Percentiles rank a stretch among this genome's conserved stretches.
Conservation (phyloP, 441 rosid species). For the Populus hybrid region DNA sequence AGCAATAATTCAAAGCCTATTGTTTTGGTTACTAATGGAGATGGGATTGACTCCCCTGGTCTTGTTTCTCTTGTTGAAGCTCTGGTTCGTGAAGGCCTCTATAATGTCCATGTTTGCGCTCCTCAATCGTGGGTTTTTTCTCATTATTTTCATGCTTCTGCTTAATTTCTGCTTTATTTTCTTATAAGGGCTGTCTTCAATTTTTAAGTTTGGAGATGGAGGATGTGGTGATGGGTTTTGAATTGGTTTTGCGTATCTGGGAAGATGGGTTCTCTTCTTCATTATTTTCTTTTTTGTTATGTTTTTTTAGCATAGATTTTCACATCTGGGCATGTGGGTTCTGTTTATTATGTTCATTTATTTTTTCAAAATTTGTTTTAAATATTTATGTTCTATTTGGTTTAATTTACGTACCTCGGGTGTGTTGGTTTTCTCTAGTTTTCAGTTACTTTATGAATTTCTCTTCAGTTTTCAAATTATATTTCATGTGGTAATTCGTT, state of each 20-base stretch:
- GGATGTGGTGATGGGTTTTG: neutral
- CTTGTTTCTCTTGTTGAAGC: constrained; percentile 84
- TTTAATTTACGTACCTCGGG: neutral
- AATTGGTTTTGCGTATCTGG: neutral
- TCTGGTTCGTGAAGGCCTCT: constrained; percentile 67
- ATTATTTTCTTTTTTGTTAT: neutral
- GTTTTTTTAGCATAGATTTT: neutral
- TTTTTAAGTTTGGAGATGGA: neutral
- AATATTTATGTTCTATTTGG: neutral
- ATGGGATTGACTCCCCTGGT: constrained; percentile 94
- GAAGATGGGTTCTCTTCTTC: constrained; percentile 11
- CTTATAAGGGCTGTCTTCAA: neutral
- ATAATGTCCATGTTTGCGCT: constrained; percentile 89
- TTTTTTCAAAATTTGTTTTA: neutral
- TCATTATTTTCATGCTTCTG: constrained; percentile 2
- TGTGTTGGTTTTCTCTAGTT: neutral
- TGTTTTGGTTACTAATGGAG: constrained; percentile 78
- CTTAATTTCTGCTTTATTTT: neutral
- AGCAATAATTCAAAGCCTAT: constrained; percentile 64
- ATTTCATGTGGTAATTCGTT: neutral
- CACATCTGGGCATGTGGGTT: neutral
- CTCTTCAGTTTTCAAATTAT: neutral
- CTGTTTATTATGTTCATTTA: neutral
- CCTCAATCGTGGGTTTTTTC: constrained; percentile 77
- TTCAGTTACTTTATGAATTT: neutral